Evolutionary conservation across 768 basidiomycete species (phyloP).

Genomic region (Boletus coccyginus): DNA sequence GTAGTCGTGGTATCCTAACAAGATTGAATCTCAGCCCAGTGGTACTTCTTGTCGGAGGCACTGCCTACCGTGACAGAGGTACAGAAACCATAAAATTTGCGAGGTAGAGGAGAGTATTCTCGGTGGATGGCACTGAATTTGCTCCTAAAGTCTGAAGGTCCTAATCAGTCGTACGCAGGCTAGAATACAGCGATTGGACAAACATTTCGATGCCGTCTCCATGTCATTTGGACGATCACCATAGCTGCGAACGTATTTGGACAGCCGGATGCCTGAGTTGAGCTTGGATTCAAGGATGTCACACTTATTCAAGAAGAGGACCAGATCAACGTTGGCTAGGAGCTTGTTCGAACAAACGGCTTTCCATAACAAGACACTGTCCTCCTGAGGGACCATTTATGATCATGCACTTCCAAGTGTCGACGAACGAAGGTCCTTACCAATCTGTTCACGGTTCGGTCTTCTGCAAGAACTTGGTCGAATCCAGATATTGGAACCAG

Average conservation of each 20-base stretch:
- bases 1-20: constrained; percentile 68
- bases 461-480: constrained; percentile 52
- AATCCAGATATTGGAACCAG: constrained; percentile 59
- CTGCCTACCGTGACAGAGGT: constrained; percentile 66
- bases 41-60: neutral
- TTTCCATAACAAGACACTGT: constrained; percentile 75
- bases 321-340: constrained; percentile 66
- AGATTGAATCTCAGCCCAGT: neutral
- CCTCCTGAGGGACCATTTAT: constrained; percentile 47
- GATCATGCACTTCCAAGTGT: neutral
- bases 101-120: constrained; percentile 69
- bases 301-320: constrained; percentile 81
- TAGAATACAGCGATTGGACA: constrained; percentile 20
- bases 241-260: constrained; percentile 71
- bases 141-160: constrained; percentile 54
- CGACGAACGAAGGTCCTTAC: constrained; percentile 26
- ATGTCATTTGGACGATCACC: constrained; percentile 66
- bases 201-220: constrained; percentile 66
- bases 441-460: constrained; percentile 50
- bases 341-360: constrained; percentile 69
- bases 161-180: neutral
- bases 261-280: constrained; percentile 56
- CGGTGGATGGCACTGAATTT: constrained; percentile 77
- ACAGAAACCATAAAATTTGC: constrained; percentile 77
- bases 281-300: constrained; percentile 72